Evolutionary conservation across 495 filamentous ascomycete genomes (phyloP), one percentile per base, ranked within the genome.

Genomic region (Aspergillus nidulans): DNA sequence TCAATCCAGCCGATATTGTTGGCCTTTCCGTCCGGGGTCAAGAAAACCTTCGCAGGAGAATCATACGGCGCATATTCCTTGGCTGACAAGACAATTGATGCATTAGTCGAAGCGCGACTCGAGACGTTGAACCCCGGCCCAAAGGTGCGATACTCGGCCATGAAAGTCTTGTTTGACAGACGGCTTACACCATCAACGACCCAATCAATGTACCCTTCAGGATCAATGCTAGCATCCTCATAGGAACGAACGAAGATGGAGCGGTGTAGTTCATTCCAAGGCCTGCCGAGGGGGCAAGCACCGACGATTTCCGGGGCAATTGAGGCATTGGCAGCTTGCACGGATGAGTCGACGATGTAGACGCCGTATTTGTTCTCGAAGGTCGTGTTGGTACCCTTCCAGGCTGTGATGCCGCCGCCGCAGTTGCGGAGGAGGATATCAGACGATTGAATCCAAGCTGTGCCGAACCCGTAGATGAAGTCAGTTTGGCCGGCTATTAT

Each of bases 351-450:
- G 36, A 74, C 67, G 55, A 86, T 78, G 65, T 85, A 86, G 16
- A 82, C 72, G 24, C 82, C 82, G 67, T 83, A 86, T 52, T 82
- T 83, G 65, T 86, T 86, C 6, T 59, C 58, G 53, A 79, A 82
- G 20, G 80, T 84, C 0, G 81, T 85, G 64, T 86, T 86, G 1
- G 77, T 81, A 13, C 81, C 82, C 51, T 86, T 86, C 83, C 82
- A 85, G 6, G 82, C 82, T n/a, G 80, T 84, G 44, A 85, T 77
- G 43, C 83, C 82, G 53, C 83, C 82, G 23, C 82, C 83, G 61
- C 81, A 85, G 48, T 64, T 63, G 26, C 83, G 76, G 23, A 85
- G 71, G 4, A 66, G 63, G 6, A 84, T 52, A 1, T 64, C 56
- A 4, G 66, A 75, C 3, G 68, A 64, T 57, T 79, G 67, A 26